A percentile compares a stretch with the other conserved stretches of the same genome.
Evolutionary conservation across 2,329 filamentous ascomycete genomes (phyloP).

Genomic region (Metarhizium rileyi): DNA sequence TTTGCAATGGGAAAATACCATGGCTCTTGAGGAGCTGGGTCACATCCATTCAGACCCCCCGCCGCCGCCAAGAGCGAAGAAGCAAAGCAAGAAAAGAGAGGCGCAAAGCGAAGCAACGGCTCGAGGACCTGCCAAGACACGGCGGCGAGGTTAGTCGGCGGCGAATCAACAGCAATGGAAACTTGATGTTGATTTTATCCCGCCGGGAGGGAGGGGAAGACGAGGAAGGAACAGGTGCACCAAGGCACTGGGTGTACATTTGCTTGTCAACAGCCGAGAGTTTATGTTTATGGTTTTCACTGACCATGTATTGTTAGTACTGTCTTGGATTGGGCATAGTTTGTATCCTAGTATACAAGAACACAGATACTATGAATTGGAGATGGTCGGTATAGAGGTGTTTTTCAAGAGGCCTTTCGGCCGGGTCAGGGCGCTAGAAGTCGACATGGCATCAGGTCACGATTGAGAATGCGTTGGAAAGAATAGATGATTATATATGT

Average conservation of each 20-base stretch:
- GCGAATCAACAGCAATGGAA: neutral
- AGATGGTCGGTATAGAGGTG: neutral
- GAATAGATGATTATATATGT: too few relatives aligned
- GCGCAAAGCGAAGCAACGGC: slow-evolving; percentile 21
- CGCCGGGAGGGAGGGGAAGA: neutral
- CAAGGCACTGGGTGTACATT: neutral
- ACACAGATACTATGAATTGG: neutral
- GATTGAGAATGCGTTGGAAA: neutral
- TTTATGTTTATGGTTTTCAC: neutral
- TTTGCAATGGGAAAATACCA: slow-evolving; percentile 45
- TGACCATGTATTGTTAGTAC: too few relatives aligned
- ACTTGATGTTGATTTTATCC: neutral
- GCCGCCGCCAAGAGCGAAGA: slow-evolving; percentile 39
- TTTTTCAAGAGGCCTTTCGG: neutral
- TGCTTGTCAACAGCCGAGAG: neutral
- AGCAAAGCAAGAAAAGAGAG: slow-evolving; percentile 43
- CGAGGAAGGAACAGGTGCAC: too few relatives aligned
- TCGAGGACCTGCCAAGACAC: slow-evolving; percentile 20
- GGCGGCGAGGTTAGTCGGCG: slow-evolving; percentile 14
- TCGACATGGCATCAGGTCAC: neutral
- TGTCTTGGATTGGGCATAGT: neutral
- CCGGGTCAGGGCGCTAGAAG: neutral
- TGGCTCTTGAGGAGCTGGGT: slow-evolving; percentile 45
- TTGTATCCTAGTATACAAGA: neutral
- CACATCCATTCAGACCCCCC: slow-evolving; percentile 48